Conservation (phyloP, 495 filamentous ascomycete species). For the Lentithecium fluviatile region DNA sequence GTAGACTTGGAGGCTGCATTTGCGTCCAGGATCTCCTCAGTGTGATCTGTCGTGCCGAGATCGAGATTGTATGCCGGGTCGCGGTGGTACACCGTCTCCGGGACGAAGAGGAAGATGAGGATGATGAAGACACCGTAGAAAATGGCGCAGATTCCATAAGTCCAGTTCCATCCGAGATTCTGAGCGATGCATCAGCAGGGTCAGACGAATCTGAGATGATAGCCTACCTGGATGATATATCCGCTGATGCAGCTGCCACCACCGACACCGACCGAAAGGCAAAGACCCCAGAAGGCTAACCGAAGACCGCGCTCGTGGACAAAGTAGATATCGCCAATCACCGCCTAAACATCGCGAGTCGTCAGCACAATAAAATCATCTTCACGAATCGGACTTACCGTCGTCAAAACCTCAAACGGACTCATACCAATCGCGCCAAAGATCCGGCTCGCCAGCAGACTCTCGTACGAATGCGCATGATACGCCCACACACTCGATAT, state of each 20-base stretch:
- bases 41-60: conserved; percentile 43
- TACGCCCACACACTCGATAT: conserved; percentile 29
- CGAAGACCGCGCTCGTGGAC: conserved; percentile 40
- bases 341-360: conserved; percentile 6
- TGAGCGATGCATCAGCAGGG: conserved; percentile 1
- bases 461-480: conserved; percentile 30
- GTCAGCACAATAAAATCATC: no score
- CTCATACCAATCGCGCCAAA: conserved; percentile 40
- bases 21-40: conserved; percentile 44
- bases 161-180: conserved; percentile 34
- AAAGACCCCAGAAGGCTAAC: conserved; percentile 42
- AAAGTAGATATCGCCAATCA: conserved; percentile 33
- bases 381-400: no score
- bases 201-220: background rate
- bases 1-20: background rate
- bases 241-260: conserved; percentile 27
- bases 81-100: conserved; percentile 46
- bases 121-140: conserved; percentile 45
- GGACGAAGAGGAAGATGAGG: conserved; percentile 50
- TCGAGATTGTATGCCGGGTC: conserved; percentile 44
- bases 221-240: conserved; percentile 24
- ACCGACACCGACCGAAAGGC: conserved; percentile 48
- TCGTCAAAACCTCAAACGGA: conserved; percentile 18
- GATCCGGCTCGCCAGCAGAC: conserved; percentile 36
- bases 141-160: conserved; percentile 27